phyloP scores from a whole-genome alignment of 768 basidiomycete species.

The Xerocomus brunneocitrinus region DNA sequence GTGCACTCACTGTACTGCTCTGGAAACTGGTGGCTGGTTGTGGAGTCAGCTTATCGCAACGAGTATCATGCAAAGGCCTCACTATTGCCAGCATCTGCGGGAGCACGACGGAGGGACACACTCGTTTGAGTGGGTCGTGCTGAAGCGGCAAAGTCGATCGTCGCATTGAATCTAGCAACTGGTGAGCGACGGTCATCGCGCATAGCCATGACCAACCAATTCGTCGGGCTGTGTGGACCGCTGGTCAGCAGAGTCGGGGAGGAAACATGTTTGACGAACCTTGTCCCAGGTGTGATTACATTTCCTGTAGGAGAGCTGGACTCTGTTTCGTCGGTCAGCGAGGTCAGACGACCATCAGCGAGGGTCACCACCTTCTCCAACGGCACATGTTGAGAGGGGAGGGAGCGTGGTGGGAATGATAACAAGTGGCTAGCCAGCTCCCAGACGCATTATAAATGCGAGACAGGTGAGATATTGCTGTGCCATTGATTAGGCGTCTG shows the following conservation, averaged over 20 bases:
- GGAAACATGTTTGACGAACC: slow-evolving; percentile 35
- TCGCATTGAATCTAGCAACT: slow-evolving; percentile 57
- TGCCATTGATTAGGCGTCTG: slow-evolving; percentile 24
- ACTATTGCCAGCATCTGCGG: slow-evolving; percentile 76
- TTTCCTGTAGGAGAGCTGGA: slow-evolving; percentile 54
- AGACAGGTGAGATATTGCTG: slow-evolving; percentile 21
- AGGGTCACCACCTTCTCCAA: slow-evolving; percentile 55
- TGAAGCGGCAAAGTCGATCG: slow-evolving; percentile 66
- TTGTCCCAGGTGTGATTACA: slow-evolving; percentile 54
- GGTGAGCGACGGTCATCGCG: slow-evolving; percentile 11
- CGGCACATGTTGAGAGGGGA: slow-evolving; percentile 52
- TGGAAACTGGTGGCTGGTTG: slow-evolving; percentile 61
- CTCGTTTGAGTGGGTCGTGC: slow-evolving; percentile 52
- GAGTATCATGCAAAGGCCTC: slow-evolving; percentile 28
- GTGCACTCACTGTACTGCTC: slow-evolving; percentile 57
- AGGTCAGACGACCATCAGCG: slow-evolving; percentile 4
- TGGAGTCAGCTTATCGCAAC: slow-evolving; percentile 21
- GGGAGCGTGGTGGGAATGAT: slow-evolving; percentile 15
- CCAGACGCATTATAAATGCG: slow-evolving; percentile 24
- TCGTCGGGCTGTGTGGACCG: slow-evolving; percentile 47
- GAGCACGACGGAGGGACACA: slow-evolving; percentile 56
- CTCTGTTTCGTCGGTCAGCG: slow-evolving; percentile 38
- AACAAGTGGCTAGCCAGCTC: background rate
- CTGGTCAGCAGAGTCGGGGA: slow-evolving; percentile 10
- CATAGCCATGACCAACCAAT: slow-evolving; percentile 39